These are phyloP conservation scores for Dalechampia spathulata DNA, from an alignment of 441 rosid species.

Conservation along the genomic window DNA sequence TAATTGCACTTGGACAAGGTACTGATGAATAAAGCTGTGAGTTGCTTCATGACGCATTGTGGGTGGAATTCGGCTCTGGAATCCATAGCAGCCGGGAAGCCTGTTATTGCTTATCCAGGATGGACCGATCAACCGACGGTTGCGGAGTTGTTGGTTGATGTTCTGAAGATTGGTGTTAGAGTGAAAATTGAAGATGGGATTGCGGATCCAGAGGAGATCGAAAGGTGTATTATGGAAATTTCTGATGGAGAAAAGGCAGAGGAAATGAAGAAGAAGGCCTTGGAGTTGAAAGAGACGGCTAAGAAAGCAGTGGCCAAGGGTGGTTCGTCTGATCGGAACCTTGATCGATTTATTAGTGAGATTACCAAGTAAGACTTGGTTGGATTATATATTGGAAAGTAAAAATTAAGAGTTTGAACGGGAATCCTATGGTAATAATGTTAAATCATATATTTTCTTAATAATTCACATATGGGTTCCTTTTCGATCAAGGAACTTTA, in stretches of 20 bases:
- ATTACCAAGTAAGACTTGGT: too few relatives aligned
- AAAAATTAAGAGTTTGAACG: too few relatives aligned
- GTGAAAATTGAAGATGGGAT: constrained; percentile 42
- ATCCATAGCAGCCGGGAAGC: constrained; percentile 45
- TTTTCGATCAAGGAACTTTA: too few relatives aligned
- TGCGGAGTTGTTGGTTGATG: constrained; percentile 47
- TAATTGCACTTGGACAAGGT: too few relatives aligned
- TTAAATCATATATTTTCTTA: too few relatives aligned
- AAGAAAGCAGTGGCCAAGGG: constrained; percentile 46
- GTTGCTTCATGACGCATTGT: constrained; percentile 63
- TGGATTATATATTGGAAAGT: too few relatives aligned
- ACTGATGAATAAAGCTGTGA: constrained; percentile 49
- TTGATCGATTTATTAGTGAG: constrained; percentile 36
- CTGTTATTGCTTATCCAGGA: constrained; percentile 53
- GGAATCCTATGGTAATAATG: too few relatives aligned
- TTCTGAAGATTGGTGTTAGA: constrained; percentile 47
- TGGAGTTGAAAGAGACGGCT: constrained; percentile 56
- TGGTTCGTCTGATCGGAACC: constrained; percentile 51
- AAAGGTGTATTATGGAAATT: constrained; percentile 39
- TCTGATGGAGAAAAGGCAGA: constrained; percentile 39
- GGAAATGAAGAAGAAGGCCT: constrained; percentile 41
- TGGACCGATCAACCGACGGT: constrained; percentile 77
- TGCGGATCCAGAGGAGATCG: constrained; percentile 49
- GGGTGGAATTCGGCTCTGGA: constrained; percentile 81
- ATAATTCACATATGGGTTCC: too few relatives aligned